These are phyloP conservation scores for Boletus vinaceobasis DNA, from an alignment of 768 basidiomycete genomes.

Conservation along the genomic window DNA sequence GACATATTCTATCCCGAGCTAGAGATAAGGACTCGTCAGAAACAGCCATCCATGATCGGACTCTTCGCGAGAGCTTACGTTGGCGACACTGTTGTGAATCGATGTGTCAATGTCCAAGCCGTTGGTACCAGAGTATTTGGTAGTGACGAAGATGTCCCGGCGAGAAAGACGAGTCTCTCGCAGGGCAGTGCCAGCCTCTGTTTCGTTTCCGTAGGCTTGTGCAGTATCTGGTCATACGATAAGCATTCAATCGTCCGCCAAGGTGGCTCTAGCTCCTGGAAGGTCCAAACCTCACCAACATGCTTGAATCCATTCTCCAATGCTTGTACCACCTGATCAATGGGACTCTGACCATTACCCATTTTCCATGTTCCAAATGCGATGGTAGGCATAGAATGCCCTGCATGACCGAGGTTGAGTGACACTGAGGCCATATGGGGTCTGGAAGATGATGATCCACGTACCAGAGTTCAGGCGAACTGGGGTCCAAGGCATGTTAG, in stretches of 20 bases:
- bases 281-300: constrained; percentile 42
- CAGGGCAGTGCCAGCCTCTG: constrained; percentile 38
- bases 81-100: constrained; percentile 53
- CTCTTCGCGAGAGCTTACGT: constrained; percentile 36
- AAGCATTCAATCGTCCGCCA: not conserved
- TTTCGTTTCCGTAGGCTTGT: constrained; percentile 58
- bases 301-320: constrained; percentile 60
- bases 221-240: constrained; percentile 49
- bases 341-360: constrained; percentile 52
- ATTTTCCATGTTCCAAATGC: constrained; percentile 66
- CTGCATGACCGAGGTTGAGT: constrained; percentile 25
- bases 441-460: constrained; percentile 5
- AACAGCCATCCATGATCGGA: not conserved
- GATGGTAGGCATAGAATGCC: constrained; percentile 43
- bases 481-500: constrained; percentile 56
- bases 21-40: not conserved
- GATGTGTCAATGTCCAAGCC: constrained; percentile 53
- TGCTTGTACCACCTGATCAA: constrained; percentile 59
- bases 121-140: constrained; percentile 55
- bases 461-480: constrained; percentile 59
- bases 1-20: constrained; percentile 64
- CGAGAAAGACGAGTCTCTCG: constrained; percentile 55
- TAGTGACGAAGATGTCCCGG: constrained; percentile 61
- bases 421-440: not conserved
- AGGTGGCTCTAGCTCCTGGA: not conserved